Evolutionary conservation across 139 green algal species (phyloP).

Genomic region (Desmodesmus armatus): DNA sequence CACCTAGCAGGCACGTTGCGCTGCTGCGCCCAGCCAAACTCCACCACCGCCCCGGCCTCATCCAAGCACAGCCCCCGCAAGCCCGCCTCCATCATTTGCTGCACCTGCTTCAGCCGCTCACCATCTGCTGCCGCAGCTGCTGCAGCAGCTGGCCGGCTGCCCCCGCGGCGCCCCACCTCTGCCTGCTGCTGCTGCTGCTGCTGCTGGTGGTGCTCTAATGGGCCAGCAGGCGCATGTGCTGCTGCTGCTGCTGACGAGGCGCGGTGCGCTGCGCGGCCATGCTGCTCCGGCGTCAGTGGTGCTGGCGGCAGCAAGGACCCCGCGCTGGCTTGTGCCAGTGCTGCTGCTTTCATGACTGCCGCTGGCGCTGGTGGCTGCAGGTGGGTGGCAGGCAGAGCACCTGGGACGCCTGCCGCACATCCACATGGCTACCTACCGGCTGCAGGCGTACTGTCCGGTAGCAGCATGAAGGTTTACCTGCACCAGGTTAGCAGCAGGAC

Average conservation of each 20-base stretch:
- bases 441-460: background rate
- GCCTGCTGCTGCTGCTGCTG: slow-evolving; percentile 2
- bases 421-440: background rate
- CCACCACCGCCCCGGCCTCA: background rate
- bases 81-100: background rate
- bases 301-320: no score
- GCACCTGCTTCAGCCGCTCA: background rate
- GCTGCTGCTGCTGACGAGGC: background rate
- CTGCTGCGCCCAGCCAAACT: slow-evolving; percentile 15
- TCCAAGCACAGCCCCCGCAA: slow-evolving; percentile 16
- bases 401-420: background rate
- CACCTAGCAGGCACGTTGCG: background rate
- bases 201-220: background rate
- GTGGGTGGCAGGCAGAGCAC: slow-evolving; percentile 16
- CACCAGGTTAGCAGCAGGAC: no score
- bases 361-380: background rate
- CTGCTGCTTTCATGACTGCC: background rate
- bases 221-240: background rate
- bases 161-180: no score
- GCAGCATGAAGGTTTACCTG: background rate
- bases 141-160: background rate
- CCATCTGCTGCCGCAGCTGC: background rate
- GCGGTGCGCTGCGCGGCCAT: background rate
- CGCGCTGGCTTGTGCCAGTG: background rate
- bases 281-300: no score